phyloP scores from a whole-genome alignment of 148 eudicot genomes.

The Chenopodium suecicum region DNA sequence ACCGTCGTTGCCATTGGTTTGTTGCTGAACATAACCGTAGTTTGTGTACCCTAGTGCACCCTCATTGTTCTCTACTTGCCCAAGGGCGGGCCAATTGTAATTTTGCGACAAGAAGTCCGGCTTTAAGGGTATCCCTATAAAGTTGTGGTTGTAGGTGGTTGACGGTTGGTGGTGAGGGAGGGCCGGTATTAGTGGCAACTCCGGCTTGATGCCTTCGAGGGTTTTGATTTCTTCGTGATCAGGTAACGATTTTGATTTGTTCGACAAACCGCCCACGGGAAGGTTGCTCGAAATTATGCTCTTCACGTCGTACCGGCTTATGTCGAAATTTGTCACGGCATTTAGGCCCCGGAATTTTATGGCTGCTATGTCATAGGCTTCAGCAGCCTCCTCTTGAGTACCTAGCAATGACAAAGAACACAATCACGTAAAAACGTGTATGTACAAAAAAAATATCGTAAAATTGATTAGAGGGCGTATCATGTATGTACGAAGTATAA shows the following conservation, averaged over 20 bases:
- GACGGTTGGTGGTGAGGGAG: background rate
- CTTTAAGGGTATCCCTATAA: slow-evolving; percentile 22
- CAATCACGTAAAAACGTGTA: background rate
- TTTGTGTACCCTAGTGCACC: slow-evolving; percentile 13
- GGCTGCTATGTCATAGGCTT: slow-evolving; percentile 93
- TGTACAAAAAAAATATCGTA: background rate
- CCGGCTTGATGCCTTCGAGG: slow-evolving; percentile 20
- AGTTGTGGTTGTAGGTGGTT: slow-evolving; percentile 10
- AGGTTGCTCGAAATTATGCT: slow-evolving; percentile 70
- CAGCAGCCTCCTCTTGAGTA: slow-evolving; percentile 97
- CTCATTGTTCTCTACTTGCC: background rate
- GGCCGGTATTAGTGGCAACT: slow-evolving; percentile 15
- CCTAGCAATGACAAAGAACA: slow-evolving; percentile 29
- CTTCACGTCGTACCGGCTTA: slow-evolving; percentile 78
- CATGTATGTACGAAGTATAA: background rate
- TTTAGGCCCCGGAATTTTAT: slow-evolving; percentile 84
- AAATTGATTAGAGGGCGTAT: too few species aligned
- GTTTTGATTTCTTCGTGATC: slow-evolving; percentile 31
- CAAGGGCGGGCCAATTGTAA: slow-evolving; percentile 21
- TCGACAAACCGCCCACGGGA: slow-evolving; percentile 58
- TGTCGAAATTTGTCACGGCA: slow-evolving; percentile 92
- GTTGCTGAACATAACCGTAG: slow-evolving; percentile 19
- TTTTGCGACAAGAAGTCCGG: slow-evolving; percentile 10
- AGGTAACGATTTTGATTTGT: slow-evolving; percentile 38
- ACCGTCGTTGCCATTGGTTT: background rate